These are phyloP conservation scores for Pythium brachiatum DNA, from an alignment of 352 stramenopile species.

Conservation along the genomic window DNA sequence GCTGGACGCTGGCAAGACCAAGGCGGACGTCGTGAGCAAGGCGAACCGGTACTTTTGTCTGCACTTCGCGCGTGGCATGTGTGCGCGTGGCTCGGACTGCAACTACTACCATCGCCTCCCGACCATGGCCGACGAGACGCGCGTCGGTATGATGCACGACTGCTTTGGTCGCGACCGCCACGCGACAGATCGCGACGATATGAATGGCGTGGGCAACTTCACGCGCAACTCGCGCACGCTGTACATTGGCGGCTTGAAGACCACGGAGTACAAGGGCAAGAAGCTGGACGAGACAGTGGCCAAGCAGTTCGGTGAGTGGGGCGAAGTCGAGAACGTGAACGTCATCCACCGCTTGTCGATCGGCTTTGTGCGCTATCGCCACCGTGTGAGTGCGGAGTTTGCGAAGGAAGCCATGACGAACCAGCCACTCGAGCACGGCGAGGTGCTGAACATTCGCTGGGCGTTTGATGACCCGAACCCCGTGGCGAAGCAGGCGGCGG, in stretches of 20 bases:
- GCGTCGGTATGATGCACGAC: slow-evolving; percentile 90
- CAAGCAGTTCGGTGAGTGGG: slow-evolving; percentile 92
- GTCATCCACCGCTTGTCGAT: slow-evolving; percentile 91
- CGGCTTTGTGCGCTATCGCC: slow-evolving; percentile 87
- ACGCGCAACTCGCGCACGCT: slow-evolving; percentile 89
- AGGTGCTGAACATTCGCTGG: slow-evolving; percentile 92
- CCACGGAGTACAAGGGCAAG: slow-evolving; percentile 40
- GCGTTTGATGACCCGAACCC: slow-evolving; percentile 93
- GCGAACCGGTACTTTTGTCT: slow-evolving; percentile 91
- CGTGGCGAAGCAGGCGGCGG: slow-evolving; percentile 84
- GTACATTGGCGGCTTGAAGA: slow-evolving; percentile 88
- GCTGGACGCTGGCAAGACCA: slow-evolving; percentile 88
- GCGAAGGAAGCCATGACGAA: slow-evolving; percentile 90
- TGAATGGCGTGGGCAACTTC: slow-evolving; percentile 91
- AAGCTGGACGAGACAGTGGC: slow-evolving; percentile 65
- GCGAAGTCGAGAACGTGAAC: slow-evolving; percentile 93
- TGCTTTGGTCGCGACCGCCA: slow-evolving; percentile 92
- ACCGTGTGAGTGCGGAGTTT: slow-evolving; percentile 79
- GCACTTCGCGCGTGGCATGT: slow-evolving; percentile 92
- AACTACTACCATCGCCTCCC: slow-evolving; percentile 91
- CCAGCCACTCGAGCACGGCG: slow-evolving; percentile 80
- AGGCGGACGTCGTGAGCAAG: slow-evolving; percentile 85
- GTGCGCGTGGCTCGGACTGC: slow-evolving; percentile 85
- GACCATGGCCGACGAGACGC: slow-evolving; percentile 64
- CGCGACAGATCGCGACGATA: slow-evolving; percentile 90